Conservation (phyloP, 169 alveolate species). For the Plasmodium vivax region DNA sequence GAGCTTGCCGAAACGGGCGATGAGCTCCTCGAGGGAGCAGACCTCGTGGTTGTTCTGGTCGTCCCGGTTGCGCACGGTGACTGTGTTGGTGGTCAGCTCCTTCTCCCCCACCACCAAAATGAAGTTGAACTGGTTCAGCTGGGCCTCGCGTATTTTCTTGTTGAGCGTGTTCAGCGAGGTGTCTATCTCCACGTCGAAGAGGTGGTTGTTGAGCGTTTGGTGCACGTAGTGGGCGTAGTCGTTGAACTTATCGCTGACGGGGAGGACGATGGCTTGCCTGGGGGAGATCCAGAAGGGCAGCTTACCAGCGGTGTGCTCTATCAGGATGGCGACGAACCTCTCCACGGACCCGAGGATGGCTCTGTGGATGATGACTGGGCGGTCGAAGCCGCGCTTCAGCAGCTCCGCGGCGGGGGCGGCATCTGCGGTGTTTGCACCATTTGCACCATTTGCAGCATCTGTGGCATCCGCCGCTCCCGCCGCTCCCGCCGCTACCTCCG, state of each 20-base stretch:
- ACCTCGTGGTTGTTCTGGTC: constrained; percentile 81
- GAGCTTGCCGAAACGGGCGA: constrained; percentile 67
- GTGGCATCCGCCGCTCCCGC: no score
- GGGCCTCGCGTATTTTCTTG: constrained; percentile 97
- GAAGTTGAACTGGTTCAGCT: constrained; percentile 94
- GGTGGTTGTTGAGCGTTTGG: constrained; percentile 80
- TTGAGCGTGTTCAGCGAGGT: constrained; percentile 92
- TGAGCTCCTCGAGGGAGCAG: constrained; percentile 80
- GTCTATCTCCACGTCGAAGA: constrained; percentile 91
- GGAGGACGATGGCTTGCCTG: constrained; percentile 94
- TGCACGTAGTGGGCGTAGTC: constrained; percentile 92
- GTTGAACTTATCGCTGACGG: constrained; percentile 92
- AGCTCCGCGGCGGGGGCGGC: not conserved
- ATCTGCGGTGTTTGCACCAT: not conserved
- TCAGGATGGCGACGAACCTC: constrained; percentile 95
- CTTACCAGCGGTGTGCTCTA: constrained; percentile 98
- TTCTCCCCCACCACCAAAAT: constrained; percentile 97
- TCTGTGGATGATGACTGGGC: constrained; percentile 99
- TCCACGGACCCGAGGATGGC: constrained; percentile 99
- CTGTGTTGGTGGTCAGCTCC: constrained; percentile 90
- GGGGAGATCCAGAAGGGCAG: constrained; percentile 99
- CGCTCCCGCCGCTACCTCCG: not conserved
- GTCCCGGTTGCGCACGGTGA: constrained; percentile 91
- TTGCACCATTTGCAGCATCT: no score
- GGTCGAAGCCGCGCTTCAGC: constrained; percentile 89